Percentiles rank a stretch among this genome's conserved stretches.
phyloP scores from a whole-genome alignment of 2,329 filamentous ascomycete species.

The Cytospora piceicola region DNA sequence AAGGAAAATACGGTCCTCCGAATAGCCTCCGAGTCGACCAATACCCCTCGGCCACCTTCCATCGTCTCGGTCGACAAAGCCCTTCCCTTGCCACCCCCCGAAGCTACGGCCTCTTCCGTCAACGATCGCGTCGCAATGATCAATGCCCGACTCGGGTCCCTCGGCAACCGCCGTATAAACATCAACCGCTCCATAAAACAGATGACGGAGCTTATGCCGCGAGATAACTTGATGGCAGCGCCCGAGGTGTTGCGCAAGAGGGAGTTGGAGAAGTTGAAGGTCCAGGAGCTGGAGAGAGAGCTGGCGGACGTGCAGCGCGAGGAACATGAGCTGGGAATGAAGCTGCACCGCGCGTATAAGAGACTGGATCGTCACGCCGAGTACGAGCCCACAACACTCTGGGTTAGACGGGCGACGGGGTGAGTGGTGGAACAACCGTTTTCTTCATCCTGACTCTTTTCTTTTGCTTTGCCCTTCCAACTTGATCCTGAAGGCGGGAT shows the following conservation, averaged over 20 bases:
- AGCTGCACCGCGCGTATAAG: constrained; percentile 75
- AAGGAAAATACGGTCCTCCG: not conserved
- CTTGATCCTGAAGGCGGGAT: constrained; percentile 5
- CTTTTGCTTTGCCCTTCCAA: not conserved
- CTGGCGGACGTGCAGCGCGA: constrained; percentile 74
- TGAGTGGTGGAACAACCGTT: constrained; percentile 17
- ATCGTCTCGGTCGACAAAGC: constrained; percentile 55
- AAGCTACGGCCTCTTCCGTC: constrained; percentile 51
- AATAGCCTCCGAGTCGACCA: constrained; percentile 26
- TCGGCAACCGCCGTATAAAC: constrained; percentile 71
- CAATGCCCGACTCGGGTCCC: constrained; percentile 65
- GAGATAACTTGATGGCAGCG: constrained; percentile 68
- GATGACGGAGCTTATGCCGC: constrained; percentile 78
- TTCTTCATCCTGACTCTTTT: not conserved
- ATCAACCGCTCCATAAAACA: constrained; percentile 74
- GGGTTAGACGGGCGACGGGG: constrained; percentile 77
- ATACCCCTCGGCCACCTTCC: constrained; percentile 37
- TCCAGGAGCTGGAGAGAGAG: constrained; percentile 67
- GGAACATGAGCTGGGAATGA: constrained; percentile 78
- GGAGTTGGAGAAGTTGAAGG: constrained; percentile 64
- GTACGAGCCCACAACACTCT: constrained; percentile 70
- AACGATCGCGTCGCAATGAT: constrained; percentile 69
- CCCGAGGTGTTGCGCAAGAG: constrained; percentile 63
- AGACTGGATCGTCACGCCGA: constrained; percentile 69
- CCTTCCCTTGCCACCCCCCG: constrained; percentile 64